Percentiles rank a stretch among this genome's conserved stretches.
These are phyloP conservation scores for Fusarium sp. DNA, from an alignment of 2,329 filamentous ascomycete genomes.

Conservation along the genomic window DNA sequence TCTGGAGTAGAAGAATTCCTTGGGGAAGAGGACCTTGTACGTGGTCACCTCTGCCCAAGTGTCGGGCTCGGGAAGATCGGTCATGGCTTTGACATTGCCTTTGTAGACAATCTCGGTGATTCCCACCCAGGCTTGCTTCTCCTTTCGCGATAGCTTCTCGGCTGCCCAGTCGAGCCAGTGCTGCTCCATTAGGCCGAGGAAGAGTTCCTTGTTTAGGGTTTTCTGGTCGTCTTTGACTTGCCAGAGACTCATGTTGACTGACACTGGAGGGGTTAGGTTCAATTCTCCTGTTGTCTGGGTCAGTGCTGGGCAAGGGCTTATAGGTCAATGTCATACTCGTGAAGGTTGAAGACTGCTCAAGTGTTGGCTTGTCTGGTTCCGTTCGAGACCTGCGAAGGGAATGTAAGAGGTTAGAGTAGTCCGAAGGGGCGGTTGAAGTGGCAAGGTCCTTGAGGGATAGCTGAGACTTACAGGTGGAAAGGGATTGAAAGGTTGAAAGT, in stretches of 20 bases:
- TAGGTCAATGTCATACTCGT: not conserved
- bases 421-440: not conserved
- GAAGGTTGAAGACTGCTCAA: fast-evolving
- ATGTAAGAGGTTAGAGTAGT: too few relatives aligned
- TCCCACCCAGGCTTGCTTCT: not conserved
- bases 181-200: not conserved
- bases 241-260: not conserved
- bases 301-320: not conserved
- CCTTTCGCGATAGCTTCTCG: not conserved
- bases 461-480: not conserved
- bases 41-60: constrained; percentile 3
- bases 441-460: not conserved
- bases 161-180: not conserved
- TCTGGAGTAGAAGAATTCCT: constrained; percentile 7
- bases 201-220: not conserved
- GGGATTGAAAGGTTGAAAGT: not conserved
- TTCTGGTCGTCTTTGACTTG: not conserved
- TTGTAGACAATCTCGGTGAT: not conserved
- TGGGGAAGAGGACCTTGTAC: constrained; percentile 5
- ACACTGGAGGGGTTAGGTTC: not conserved
- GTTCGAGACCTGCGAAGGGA: not conserved
- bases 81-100: not conserved
- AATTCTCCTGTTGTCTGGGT: not conserved
- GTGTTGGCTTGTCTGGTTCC: too few relatives aligned
- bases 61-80: not conserved